Evolutionary conservation across 108 stramenopile species (phyloP).

Genomic region (Skeletonema tropicum): DNA sequence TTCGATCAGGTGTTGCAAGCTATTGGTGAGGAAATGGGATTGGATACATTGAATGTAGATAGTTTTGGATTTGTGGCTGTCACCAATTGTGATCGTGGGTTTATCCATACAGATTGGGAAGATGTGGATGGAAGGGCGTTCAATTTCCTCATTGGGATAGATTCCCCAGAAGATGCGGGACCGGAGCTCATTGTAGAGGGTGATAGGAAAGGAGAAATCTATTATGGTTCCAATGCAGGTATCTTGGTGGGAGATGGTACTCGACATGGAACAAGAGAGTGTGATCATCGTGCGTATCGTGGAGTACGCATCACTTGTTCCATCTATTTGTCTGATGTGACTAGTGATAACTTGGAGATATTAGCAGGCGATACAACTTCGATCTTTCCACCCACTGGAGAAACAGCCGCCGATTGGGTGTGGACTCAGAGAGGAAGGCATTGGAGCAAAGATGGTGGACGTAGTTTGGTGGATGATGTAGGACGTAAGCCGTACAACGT

Average conservation of each 20-base stretch:
- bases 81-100: constrained; percentile 49
- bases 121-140: constrained; percentile 60
- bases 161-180: constrained; percentile 48
- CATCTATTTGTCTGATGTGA: constrained; percentile 60
- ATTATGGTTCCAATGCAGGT: constrained; percentile 53
- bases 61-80: constrained; percentile 71
- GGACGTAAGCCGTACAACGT: constrained; percentile 26
- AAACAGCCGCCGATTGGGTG: constrained; percentile 33
- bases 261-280: constrained; percentile 62
- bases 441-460: constrained; percentile 36
- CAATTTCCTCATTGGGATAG: constrained; percentile 67
- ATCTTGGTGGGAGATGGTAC: constrained; percentile 62
- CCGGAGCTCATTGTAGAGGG: constrained; percentile 62
- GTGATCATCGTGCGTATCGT: constrained; percentile 46
- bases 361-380: constrained; percentile 32
- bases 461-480: constrained; percentile 34
- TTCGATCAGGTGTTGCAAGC: constrained; percentile 64
- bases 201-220: constrained; percentile 42
- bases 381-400: constrained; percentile 41
- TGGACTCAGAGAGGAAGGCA: constrained; percentile 45
- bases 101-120: constrained; percentile 65
- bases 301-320: constrained; percentile 60
- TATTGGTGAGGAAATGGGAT: constrained; percentile 57
- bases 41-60: constrained; percentile 60
- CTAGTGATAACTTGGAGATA: constrained; percentile 39